phyloP scores from a whole-genome alignment of 2,329 filamentous ascomycete genomes.

The Claviceps sp. region DNA sequence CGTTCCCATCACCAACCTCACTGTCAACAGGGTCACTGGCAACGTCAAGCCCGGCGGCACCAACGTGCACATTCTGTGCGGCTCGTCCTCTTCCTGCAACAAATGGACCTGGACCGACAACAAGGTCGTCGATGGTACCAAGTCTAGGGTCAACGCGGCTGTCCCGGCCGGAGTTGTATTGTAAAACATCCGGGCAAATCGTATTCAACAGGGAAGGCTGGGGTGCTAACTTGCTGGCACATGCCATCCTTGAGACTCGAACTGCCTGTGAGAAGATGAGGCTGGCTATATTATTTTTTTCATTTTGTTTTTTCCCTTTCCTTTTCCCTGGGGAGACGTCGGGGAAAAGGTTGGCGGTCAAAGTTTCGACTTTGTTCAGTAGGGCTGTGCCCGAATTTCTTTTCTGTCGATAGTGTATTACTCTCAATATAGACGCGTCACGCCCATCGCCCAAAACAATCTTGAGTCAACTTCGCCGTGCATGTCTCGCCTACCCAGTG shows the following conservation, averaged over 20 bases:
- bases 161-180: not conserved
- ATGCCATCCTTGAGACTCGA: not conserved
- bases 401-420: not conserved
- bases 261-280: not conserved
- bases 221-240: not conserved
- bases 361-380: not conserved
- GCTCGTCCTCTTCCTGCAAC: not conserved
- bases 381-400: not conserved
- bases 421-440: not conserved
- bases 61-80: not conserved
- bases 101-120: not conserved
- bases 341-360: not conserved
- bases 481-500: no score
- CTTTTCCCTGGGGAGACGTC: not conserved
- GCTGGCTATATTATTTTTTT: not conserved
- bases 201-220: not conserved
- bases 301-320: no score
- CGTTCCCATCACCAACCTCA: conserved; percentile 38
- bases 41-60: not conserved
- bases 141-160: not conserved
- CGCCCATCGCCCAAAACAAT: not conserved
- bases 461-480: no score
- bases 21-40: conserved; percentile 16
- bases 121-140: not conserved
- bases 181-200: conserved; percentile 3